Percentiles rank a stretch among this genome's conserved stretches.
These are phyloP conservation scores for Zoysia pacifica DNA, from an alignment of 176 grass and related monocot species.

Conservation along the genomic window DNA sequence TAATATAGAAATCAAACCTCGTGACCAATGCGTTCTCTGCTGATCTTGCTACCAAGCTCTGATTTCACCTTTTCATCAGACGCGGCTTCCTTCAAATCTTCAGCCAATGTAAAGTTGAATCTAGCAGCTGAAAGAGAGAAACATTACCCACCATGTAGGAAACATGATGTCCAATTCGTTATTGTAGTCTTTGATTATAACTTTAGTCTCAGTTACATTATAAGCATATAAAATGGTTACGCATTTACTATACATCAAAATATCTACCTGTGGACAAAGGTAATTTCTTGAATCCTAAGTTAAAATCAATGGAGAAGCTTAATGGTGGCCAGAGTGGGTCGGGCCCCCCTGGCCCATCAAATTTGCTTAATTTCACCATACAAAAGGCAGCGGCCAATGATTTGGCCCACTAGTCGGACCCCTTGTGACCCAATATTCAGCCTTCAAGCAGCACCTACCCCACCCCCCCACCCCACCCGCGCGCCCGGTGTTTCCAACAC, in stretches of 20 bases:
- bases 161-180: constrained; percentile 21
- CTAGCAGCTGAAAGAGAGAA: constrained; percentile 69
- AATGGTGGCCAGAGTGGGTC: too few relatives aligned
- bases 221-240: constrained; percentile 31
- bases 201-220: constrained; percentile 7
- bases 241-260: constrained; percentile 6
- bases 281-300: neutral
- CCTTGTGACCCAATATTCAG: too few relatives aligned
- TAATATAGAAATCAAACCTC: constrained; percentile 60
- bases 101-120: constrained; percentile 80
- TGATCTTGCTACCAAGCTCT: constrained; percentile 88
- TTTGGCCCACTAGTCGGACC: too few relatives aligned
- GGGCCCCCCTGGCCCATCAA: too few relatives aligned
- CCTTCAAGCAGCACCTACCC: too few relatives aligned
- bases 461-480: too few relatives aligned
- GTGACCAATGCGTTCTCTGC: constrained; percentile 87
- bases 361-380: too few relatives aligned
- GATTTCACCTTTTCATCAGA: constrained; percentile 80
- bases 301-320: neutral
- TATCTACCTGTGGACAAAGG: constrained; percentile 29
- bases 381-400: too few relatives aligned
- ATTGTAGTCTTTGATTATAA: constrained; percentile 5
- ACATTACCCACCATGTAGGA: constrained; percentile 28
- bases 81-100: constrained; percentile 83
- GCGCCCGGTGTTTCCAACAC: too few relatives aligned